These are phyloP conservation scores for Fomitopsis serialis DNA, from an alignment of 768 basidiomycete genomes.

Conservation along the genomic window DNA sequence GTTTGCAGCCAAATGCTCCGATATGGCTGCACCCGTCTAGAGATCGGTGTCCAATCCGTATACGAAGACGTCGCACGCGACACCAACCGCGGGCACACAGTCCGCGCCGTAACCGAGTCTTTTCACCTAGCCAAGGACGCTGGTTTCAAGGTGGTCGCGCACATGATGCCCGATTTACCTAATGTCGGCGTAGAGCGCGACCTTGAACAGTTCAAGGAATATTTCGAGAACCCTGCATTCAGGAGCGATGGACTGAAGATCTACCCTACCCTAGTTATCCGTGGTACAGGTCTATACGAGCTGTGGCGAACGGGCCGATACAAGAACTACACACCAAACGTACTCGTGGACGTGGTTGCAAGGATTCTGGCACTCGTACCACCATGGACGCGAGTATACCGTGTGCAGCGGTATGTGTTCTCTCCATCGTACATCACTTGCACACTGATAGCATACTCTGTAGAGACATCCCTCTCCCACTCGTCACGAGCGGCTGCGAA, in stretches of 20 bases:
- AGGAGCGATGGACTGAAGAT: constrained; percentile 96
- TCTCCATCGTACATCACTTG: neutral
- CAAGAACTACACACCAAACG: constrained; percentile 99
- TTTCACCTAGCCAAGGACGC: constrained; percentile 99
- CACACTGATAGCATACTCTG: neutral
- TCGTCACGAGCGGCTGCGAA: constrained; percentile 96
- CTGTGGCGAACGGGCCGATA: constrained; percentile 96
- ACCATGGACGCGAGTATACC: constrained; percentile 97
- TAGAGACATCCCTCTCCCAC: constrained; percentile 94
- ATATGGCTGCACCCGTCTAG: constrained; percentile 96
- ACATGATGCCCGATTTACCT: constrained; percentile 99
- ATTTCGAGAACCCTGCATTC: constrained; percentile 98
- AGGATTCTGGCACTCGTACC: constrained; percentile 94
- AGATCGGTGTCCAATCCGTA: constrained; percentile 98
- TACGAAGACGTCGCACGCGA: constrained; percentile 99
- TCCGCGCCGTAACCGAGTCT: constrained; percentile 92
- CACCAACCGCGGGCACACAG: constrained; percentile 98
- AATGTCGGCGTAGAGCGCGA: constrained; percentile 98
- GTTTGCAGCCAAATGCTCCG: constrained; percentile 90
- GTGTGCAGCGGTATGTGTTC: constrained; percentile 75
- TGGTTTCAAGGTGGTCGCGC: constrained; percentile 98
- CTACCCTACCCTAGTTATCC: constrained; percentile 96
- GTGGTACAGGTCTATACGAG: constrained; percentile 94
- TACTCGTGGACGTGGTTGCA: constrained; percentile 95
- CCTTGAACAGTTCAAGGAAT: constrained; percentile 98